Percentiles rank a stretch among this genome's conserved stretches.
Evolutionary conservation across 2,329 filamentous ascomycete genomes (phyloP).

Genomic region (Penicillium corylophilum): DNA sequence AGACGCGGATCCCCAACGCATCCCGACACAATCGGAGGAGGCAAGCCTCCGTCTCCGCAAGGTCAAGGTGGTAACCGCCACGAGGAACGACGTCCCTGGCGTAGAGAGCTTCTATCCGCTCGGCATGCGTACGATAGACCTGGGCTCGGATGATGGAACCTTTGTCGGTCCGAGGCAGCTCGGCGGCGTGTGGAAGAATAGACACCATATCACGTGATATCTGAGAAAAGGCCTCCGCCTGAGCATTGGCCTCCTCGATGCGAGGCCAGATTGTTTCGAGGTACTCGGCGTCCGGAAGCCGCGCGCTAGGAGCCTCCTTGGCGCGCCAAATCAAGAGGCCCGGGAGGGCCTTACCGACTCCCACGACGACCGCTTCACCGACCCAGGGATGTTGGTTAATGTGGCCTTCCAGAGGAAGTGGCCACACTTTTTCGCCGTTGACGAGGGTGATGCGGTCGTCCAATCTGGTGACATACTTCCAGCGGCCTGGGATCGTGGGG

Average conservation of each 20-base stretch:
- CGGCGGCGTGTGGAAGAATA: conserved; percentile 32
- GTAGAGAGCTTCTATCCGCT: conserved; percentile 8
- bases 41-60: conserved; percentile 33
- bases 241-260: conserved; percentile 40
- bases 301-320: conserved; percentile 17
- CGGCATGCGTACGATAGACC: conserved; percentile 47
- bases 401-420: conserved; percentile 32
- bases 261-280: conserved; percentile 39
- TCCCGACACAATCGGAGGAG: conserved; percentile 32
- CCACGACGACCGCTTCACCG: conserved; percentile 34
- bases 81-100: too few species aligned
- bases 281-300: conserved; percentile 33
- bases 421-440: conserved; percentile 37
- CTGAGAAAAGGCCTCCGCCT: conserved; percentile 46
- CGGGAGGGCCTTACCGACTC: conserved; percentile 25
- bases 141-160: conserved; percentile 53
- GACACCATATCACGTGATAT: conserved; percentile 44
- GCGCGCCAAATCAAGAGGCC: conserved; percentile 31
- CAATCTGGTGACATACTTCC: conserved; percentile 35
- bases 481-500: conserved; percentile 28
- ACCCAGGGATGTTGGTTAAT: conserved; percentile 33
- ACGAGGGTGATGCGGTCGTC: conserved; percentile 35
- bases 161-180: conserved; percentile 55
- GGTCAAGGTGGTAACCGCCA: conserved; percentile 32
- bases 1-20: conserved; percentile 34